A percentile compares a stretch with the other conserved stretches of the same genome.
Conservation (phyloP, 2,329 filamentous ascomycete genomes). For the Verticillium zaregamsianum region DNA sequence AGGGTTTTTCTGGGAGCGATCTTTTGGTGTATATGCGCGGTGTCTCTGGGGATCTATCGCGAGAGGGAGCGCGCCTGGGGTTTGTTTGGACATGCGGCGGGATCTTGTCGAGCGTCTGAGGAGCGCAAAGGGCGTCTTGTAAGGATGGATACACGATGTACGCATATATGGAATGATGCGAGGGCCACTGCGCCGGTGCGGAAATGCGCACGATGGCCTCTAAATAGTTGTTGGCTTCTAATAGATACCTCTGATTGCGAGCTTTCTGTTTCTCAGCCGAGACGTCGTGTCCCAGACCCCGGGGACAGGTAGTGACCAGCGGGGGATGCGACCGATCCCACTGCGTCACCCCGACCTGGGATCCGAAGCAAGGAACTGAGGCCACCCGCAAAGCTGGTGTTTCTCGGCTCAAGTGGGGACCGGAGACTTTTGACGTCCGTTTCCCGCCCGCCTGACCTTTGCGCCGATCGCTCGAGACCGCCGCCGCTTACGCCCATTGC, state of each 20-base stretch:
- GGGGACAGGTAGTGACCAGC: too few relatives aligned
- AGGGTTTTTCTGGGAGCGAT: background rate
- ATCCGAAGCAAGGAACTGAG: background rate
- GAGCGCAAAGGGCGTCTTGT: constrained; percentile 14
- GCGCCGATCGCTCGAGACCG: background rate
- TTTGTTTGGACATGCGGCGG: background rate
- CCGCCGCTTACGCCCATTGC: background rate
- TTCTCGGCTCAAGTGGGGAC: background rate
- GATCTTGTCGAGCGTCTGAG: constrained; percentile 12
- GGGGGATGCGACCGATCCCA: too few relatives aligned
- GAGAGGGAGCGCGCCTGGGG: background rate
- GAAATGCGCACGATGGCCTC: background rate
- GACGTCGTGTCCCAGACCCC: too few relatives aligned
- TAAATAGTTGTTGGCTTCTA: background rate
- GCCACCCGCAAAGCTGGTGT: background rate
- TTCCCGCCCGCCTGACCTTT: background rate
- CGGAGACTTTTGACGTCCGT: background rate
- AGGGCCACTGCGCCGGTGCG: background rate
- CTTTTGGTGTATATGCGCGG: constrained; percentile 2
- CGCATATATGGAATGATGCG: background rate
- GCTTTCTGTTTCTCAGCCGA: too few relatives aligned
- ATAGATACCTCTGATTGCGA: background rate
- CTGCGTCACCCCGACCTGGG: too few relatives aligned
- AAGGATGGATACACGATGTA: background rate
- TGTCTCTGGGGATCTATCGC: background rate